Evolutionary conservation across 129 eudicot species (phyloP).

Genomic region (Centella asiatica): DNA sequence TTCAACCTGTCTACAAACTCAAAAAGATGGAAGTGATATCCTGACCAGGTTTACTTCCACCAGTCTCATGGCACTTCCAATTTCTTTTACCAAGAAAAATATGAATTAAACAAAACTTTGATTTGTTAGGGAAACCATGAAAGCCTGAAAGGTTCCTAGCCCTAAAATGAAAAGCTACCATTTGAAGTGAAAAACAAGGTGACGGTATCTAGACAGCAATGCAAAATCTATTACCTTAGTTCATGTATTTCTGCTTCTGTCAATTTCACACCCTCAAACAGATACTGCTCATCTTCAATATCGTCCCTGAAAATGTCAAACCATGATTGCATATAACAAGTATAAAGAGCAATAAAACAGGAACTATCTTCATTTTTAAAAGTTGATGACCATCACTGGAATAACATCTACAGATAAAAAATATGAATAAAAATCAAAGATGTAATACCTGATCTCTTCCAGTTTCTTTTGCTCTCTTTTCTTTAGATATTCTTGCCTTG

Average conservation of each 20-base stretch:
- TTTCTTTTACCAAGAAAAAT: too few species aligned
- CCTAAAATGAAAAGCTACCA: neutral
- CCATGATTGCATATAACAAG: neutral
- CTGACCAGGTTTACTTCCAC: too few species aligned
- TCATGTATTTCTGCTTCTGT: constrained; percentile 77
- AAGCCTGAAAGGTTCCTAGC: neutral
- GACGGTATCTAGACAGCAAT: neutral
- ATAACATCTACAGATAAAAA: neutral
- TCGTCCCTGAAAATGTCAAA: constrained; percentile 63
- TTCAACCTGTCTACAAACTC: too few species aligned
- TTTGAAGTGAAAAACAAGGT: neutral
- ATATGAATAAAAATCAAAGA: neutral
- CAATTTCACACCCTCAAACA: constrained; percentile 57
- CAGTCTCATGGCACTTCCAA: too few species aligned
- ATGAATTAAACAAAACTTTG: too few species aligned
- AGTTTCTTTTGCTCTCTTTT: constrained; percentile 87
- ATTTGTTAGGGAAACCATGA: too few species aligned
- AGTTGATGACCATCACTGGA: neutral
- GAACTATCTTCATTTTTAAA: neutral
- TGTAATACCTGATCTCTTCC: constrained; percentile 65
- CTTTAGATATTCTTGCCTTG: constrained; percentile 93
- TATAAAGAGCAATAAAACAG: neutral
- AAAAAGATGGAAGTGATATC: too few species aligned
- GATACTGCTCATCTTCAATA: constrained; percentile 79
- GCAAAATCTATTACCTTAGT: constrained; percentile 35